Conservation (phyloP, 1,284 basidiomycete species). For the Entoloma clypeatum region DNA sequence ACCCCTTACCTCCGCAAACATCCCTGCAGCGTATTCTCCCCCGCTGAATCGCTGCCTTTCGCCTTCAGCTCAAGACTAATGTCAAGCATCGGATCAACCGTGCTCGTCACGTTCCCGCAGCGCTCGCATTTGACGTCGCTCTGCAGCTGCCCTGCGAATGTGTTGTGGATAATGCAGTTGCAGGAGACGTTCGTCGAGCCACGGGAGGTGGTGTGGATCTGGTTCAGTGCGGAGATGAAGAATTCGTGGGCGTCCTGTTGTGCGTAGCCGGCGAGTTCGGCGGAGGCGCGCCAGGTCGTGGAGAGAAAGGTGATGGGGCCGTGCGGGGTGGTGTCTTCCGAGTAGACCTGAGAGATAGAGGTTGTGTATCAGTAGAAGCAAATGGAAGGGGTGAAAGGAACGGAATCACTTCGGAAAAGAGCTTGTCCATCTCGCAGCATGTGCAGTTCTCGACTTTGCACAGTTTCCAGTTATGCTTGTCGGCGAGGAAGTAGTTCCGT, state of each 20-base stretch:
- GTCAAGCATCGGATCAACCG: slow-evolving; percentile 88
- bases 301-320: slow-evolving; percentile 85
- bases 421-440: slow-evolving; percentile 92
- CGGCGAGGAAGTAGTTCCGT: slow-evolving; percentile 86
- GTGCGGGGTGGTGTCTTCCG: slow-evolving; percentile 64
- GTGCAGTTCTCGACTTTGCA: slow-evolving; percentile 80
- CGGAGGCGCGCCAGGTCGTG: slow-evolving; percentile 82
- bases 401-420: slow-evolving; percentile 74
- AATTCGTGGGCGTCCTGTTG: slow-evolving; percentile 96
- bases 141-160: slow-evolving; percentile 85
- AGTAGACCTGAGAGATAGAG: slow-evolving; percentile 65
- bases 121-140: slow-evolving; percentile 87
- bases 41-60: slow-evolving; percentile 42
- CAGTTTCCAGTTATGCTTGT: slow-evolving; percentile 71
- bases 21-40: slow-evolving; percentile 59
- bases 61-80: slow-evolving; percentile 82
- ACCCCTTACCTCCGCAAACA: slow-evolving; percentile 62
- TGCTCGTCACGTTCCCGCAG: slow-evolving; percentile 73
- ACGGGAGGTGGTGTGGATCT: slow-evolving; percentile 78
- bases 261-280: slow-evolving; percentile 84
- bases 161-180: slow-evolving; percentile 90
- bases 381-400: too few species aligned
- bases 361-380: too few species aligned
- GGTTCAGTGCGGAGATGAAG: slow-evolving; percentile 78
- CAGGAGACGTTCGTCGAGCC: slow-evolving; percentile 74